Percentiles rank a stretch among this genome's conserved stretches.
Conservation (phyloP, 2,329 filamentous ascomycete species). For the Cyphellophora attinorum region DNA sequence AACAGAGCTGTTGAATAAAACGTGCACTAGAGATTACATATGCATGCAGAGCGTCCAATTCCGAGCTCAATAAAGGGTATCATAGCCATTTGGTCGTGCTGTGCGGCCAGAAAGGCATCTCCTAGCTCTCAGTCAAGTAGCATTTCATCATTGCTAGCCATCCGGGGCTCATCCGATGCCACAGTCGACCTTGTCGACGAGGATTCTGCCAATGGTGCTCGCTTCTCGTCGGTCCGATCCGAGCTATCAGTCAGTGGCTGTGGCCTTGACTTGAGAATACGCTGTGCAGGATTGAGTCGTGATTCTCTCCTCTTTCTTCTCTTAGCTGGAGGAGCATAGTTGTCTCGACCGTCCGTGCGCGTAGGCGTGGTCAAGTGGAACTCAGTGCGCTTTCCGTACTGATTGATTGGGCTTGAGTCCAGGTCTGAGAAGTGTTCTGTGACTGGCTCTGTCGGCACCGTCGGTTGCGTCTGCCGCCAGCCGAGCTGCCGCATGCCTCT, state of each 20-base stretch:
- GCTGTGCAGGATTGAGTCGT: slow-evolving; percentile 6
- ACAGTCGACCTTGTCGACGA: slow-evolving; percentile 6
- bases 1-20: too few species aligned
- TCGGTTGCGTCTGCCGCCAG: slow-evolving; percentile 3
- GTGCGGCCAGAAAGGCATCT: too few species aligned
- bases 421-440: slow-evolving; percentile 1
- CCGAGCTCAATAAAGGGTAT: too few species aligned
- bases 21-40: too few species aligned
- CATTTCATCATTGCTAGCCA: neutral
- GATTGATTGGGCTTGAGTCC: neutral
- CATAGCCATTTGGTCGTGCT: too few species aligned
- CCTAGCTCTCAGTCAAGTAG: neutral
- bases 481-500: slow-evolving; percentile 12
- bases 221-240: slow-evolving; percentile 9
- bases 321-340: slow-evolving; percentile 4
- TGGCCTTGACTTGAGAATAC: slow-evolving; percentile 5
- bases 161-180: neutral
- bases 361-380: slow-evolving; percentile 11
- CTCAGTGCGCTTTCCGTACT: slow-evolving; percentile 5
- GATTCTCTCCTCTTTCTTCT: slow-evolving; percentile 3
- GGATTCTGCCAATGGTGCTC: slow-evolving; percentile 2
- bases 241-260: slow-evolving; percentile 12
- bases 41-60: too few species aligned
- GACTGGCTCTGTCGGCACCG: neutral
- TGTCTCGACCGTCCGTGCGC: neutral